Base-by-base conservation (phyloP, 176 grass and related monocot genomes). In the Dendrocalamus sinicus region DNA sequence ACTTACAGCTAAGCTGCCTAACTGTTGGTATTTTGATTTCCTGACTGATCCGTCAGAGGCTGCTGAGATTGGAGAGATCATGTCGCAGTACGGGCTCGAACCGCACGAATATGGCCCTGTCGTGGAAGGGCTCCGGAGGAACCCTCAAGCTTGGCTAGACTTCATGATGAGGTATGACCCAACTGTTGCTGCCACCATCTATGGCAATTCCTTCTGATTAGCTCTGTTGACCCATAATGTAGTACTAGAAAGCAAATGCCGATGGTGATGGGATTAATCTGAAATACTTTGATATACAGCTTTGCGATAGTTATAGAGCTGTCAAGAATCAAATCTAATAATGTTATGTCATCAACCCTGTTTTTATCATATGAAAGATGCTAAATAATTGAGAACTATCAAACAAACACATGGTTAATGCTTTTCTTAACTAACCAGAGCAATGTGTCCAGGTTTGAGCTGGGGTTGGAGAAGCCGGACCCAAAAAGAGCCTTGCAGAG, bases 121-220 rank as follows among this genome's bases (percentile, higher is more conserved):
- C 8, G 85, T 93, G 17, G 84, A 88, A n/a, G 86, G 92, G 22
- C 89, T 97, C 58, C 67, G 90, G 26, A 89, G 86, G 83, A 97
- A 94, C 51, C 92, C 92, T 9, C 81, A 97, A 58, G 95, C 92
- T 41, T 97, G 95, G 95, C 86, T 97, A 7, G 90, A 97, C 57
- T 97, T 97, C 87, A 97, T 97, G 95, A 97, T 97, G 95, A 97
- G 88, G 95, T 97, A 93, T 47, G 55, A 77, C 52, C 19, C 57
- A 70, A 47, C 70, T 74, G 20, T 72, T 87, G 24, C 30, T 69
- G 48, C 43, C 28, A 30, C 13, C 79, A 12, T 23, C 44, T 59
- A 17, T 83, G 24, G 24, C 70, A 46, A 30, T 9, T 44, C 12
- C 20, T 52, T 70, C 45, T 63, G 9, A 57, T 28, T 70, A 72